Conservation (phyloP, 768 basidiomycete species). For the Termitomyces sp. region DNA sequence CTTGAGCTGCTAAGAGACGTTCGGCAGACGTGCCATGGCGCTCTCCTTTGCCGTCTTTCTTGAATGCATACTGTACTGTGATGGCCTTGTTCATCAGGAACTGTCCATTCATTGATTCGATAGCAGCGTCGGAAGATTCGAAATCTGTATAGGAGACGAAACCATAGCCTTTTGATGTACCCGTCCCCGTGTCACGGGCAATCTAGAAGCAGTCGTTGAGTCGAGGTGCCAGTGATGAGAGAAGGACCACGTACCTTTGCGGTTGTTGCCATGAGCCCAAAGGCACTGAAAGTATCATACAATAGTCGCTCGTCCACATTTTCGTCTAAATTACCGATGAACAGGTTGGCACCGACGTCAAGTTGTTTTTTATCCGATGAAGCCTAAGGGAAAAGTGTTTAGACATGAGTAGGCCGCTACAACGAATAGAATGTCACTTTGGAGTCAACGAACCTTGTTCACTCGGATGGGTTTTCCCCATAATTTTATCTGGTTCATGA, state of each 20-base stretch:
- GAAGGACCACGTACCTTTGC: slow-evolving; percentile 61
- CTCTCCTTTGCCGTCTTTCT: slow-evolving; percentile 98
- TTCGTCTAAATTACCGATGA: slow-evolving; percentile 93
- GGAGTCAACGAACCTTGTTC: slow-evolving; percentile 75
- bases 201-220: slow-evolving; percentile 50
- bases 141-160: slow-evolving; percentile 98
- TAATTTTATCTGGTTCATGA: slow-evolving; percentile 99
- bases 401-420: slow-evolving; percentile 1
- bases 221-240: slow-evolving; percentile 6
- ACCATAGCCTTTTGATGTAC: slow-evolving; percentile 93
- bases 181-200: slow-evolving; percentile 81
- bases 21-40: slow-evolving; percentile 97
- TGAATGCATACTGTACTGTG: slow-evolving; percentile 97
- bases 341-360: slow-evolving; percentile 96
- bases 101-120: slow-evolving; percentile 96
- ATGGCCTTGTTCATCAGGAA: slow-evolving; percentile 99
- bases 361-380: slow-evolving; percentile 98
- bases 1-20: slow-evolving; percentile 91
- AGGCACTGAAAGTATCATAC: slow-evolving; percentile 94
- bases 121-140: slow-evolving; percentile 92
- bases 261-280: slow-evolving; percentile 89
- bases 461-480: slow-evolving; percentile 99
- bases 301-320: slow-evolving; percentile 91
- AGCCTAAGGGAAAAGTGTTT: slow-evolving; percentile 50
- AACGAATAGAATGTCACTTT: neutral